Conservation (phyloP, 805 yeast genomes). For the Candida nemodendra region DNA sequence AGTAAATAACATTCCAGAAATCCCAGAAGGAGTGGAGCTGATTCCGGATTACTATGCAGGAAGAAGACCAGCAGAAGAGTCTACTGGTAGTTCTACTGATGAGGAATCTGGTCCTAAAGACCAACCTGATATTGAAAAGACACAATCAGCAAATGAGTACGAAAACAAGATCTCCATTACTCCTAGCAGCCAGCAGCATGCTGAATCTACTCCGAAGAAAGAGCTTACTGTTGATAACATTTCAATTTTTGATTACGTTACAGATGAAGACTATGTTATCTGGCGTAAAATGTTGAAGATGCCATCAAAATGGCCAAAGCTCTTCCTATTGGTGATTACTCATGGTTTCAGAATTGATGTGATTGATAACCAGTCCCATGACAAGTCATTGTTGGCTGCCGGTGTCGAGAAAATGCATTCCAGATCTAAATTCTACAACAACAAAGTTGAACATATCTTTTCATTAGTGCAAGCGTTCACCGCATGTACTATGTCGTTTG, state of each 20-base stretch:
- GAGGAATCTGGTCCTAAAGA: slow-evolving; percentile 21
- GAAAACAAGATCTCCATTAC: neutral
- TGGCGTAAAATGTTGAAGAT: slow-evolving; percentile 42
- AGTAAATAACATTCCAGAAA: slow-evolving; percentile 60
- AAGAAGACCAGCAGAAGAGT: slow-evolving; percentile 37
- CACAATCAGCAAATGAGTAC: slow-evolving; percentile 15
- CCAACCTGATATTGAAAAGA: slow-evolving; percentile 15
- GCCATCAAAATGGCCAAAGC: slow-evolving; percentile 54
- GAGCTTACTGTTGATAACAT: slow-evolving; percentile 32
- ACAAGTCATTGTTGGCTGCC: slow-evolving; percentile 41
- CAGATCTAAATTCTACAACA: slow-evolving; percentile 64
- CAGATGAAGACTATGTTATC: slow-evolving; percentile 17
- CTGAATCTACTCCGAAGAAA: slow-evolving; percentile 17
- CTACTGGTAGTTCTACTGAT: slow-evolving; percentile 19
- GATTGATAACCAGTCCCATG: slow-evolving; percentile 45
- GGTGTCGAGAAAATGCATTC: slow-evolving; percentile 51
- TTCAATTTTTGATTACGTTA: slow-evolving; percentile 8
- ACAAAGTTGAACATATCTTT: slow-evolving; percentile 65
- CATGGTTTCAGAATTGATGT: slow-evolving; percentile 70
- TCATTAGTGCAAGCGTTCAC: slow-evolving; percentile 69
- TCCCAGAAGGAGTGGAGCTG: slow-evolving; percentile 55
- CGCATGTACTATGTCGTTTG: slow-evolving; percentile 78
- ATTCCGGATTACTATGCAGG: slow-evolving; percentile 67
- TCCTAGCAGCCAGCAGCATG: neutral
- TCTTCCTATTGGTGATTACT: slow-evolving; percentile 46